Conservation (phyloP, 73 alveolate species). For the Uronychia setigera region DNA sequence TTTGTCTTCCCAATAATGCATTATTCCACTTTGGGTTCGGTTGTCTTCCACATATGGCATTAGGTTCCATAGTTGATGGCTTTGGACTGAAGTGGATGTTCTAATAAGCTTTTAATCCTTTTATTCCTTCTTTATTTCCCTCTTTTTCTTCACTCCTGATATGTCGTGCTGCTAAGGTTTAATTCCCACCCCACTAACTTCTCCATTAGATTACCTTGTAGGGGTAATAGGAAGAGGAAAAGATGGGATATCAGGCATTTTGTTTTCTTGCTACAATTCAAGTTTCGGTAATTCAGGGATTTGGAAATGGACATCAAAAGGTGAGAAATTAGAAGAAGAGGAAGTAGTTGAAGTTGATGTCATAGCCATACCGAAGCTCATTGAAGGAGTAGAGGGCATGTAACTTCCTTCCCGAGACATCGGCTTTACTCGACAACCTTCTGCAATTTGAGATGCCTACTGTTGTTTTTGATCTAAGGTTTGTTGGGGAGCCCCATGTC, state of each 20-base stretch:
- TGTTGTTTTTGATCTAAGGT: too few relatives aligned
- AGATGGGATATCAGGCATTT: not conserved
- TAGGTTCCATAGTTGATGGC: not conserved
- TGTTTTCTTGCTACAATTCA: not conserved
- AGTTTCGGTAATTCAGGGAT: not conserved
- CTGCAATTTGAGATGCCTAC: too few relatives aligned
- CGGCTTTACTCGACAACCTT: too few relatives aligned
- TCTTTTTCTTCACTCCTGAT: not conserved
- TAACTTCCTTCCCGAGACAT: too few relatives aligned
- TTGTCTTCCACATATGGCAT: not conserved
- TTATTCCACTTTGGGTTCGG: not conserved
- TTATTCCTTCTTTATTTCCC: not conserved
- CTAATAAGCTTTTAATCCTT: not conserved
- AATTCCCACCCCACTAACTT: not conserved
- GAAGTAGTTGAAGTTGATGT: too few relatives aligned
- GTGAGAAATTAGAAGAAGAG: too few relatives aligned
- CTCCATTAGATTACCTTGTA: too few relatives aligned
- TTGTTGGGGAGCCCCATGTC: too few relatives aligned
- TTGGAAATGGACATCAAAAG: not conserved
- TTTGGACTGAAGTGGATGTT: too few relatives aligned
- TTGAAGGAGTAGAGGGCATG: too few relatives aligned
- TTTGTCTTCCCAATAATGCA: not conserved
- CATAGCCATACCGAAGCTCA: too few relatives aligned
- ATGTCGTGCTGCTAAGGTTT: not conserved
- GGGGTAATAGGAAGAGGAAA: not conserved